Evolutionary conservation across 2,329 filamentous ascomycete genomes (phyloP), one percentile per base, ranked within the genome.

Genomic region (Hypocreales sp.): DNA sequence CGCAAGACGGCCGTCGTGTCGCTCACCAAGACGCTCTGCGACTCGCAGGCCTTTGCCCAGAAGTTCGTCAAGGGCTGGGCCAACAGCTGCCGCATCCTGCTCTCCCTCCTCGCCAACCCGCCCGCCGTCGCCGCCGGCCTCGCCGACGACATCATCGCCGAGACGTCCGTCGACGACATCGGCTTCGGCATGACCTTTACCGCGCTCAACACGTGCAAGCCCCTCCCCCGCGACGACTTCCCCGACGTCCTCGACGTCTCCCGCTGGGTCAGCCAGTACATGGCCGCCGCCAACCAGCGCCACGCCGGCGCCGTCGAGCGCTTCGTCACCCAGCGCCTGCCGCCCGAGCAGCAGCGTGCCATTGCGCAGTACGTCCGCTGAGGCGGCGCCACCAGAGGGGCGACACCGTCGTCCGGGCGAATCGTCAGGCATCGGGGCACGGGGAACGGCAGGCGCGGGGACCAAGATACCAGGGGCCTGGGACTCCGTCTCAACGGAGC

Each of bases 131-230:
- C 67, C 6, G 56, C 61, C 11, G 69, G 76, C 2, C 58, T 66
- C 20, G 75, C 77, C 31, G 76, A 82, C 36, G 83, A 92, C 39
- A 58, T 81, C 27, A 76, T 92, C 36, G 70, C 73, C 8, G 90
- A 95, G 47, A 76, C 83, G 4, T 87, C 95, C 43, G 80, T 93
- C 15, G 90, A 98, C 42, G 90, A 98, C 48, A 74, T 94, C 39
- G 78, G 82, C 16, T 98, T 98, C 45, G 90, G 90, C 15, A 75
- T 94, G 37, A 87, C 84, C 7, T 98, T 92, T 55, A 95, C 90
- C 1, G 77, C 81, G 18, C 67, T 98, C 35, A 92, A 87, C 57
- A 94, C 87, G 0, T 90, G 87, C 58, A 82, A 78, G 49, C 74
- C 74, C 32, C 60, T 71, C 4, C 57, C 69, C 2, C 66, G 64